phyloP scores from a whole-genome alignment of 805 yeast species.

The Debaryomyces prosopidis region DNA sequence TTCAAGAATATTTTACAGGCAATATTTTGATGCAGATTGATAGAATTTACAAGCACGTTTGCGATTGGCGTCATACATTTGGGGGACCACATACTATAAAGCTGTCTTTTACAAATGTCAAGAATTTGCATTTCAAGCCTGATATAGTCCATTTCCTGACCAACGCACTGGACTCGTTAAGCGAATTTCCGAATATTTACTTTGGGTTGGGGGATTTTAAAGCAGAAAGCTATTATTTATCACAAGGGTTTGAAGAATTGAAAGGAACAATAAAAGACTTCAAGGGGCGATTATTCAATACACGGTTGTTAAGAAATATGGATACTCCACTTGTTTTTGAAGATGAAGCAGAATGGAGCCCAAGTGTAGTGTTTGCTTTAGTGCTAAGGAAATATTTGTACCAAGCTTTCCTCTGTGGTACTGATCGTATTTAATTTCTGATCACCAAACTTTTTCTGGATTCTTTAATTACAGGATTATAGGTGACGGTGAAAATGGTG shows the following conservation, averaged over 20 bases:
- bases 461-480: slow-evolving; percentile 3
- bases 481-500: background rate
- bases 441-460: slow-evolving; percentile 6
- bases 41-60: too few species aligned
- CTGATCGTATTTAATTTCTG: slow-evolving; percentile 4
- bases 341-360: background rate
- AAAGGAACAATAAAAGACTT: background rate
- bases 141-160: slow-evolving; percentile 1
- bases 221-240: background rate
- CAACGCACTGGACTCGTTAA: background rate
- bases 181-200: background rate
- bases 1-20: too few species aligned
- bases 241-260: slow-evolving; percentile 4
- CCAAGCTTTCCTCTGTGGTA: slow-evolving; percentile 6
- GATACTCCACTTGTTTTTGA: too few species aligned
- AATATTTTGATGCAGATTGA: too few species aligned
- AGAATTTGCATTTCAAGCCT: background rate
- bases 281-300: background rate
- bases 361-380: slow-evolving; percentile 1
- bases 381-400: slow-evolving; percentile 5
- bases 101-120: background rate
- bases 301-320: too few species aligned
- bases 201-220: slow-evolving; percentile 4
- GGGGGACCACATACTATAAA: background rate
- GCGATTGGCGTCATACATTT: too few species aligned